Evolutionary conservation across 78 protist species (phyloP), one percentile per base, ranked within the genome.

Genomic region (Emiliania huxleyi): DNA sequence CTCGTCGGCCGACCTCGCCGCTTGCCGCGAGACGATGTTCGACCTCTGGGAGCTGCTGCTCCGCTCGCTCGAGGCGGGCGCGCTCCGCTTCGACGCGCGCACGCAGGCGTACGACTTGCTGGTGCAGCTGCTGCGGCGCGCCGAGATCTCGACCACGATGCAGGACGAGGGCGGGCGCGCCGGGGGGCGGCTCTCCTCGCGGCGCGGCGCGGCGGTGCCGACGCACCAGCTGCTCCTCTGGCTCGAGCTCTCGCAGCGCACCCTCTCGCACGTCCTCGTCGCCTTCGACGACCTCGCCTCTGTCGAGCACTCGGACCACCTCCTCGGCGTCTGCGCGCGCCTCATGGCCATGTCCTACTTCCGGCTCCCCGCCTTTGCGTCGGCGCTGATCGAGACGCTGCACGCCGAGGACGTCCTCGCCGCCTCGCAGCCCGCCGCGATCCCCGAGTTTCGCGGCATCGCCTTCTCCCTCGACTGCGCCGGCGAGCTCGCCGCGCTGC

Each of bases 391-490:
- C 87, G 48, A 21, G 38, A 33, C 87, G 49, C 87, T 77, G 18
- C 81, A 71, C 29, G 62, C 81, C 33, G 81, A 35, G 21, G 81
- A 71, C 21, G 85, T 77, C 85, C 44, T 77, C 85, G 8, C 37
- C 49, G 75, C 75, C 23, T 3, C 23, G 37, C 55, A 48, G 4
- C 55, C 4, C 23, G 55, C 55, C 11, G n/a, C 79, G 79, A 40
- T 77, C 35, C 85, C 85, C 85, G 85, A 77, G 29, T 77, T 77
- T 22, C 85, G 85, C 23, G 85, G 85, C 18, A 77, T 77, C 46
- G n/a, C 85, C 85, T 77, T 77, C 46, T 12, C 85, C 25, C 85
- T 77, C 85, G 85, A 77, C 85, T 77, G 85, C 85, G 18, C 85
- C 46, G 25, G 3, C 46, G 85, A 77, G 29, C 6, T 19, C 33